phyloP scores from a whole-genome alignment of 1,284 basidiomycete genomes.

The Boletus holoroseus region DNA sequence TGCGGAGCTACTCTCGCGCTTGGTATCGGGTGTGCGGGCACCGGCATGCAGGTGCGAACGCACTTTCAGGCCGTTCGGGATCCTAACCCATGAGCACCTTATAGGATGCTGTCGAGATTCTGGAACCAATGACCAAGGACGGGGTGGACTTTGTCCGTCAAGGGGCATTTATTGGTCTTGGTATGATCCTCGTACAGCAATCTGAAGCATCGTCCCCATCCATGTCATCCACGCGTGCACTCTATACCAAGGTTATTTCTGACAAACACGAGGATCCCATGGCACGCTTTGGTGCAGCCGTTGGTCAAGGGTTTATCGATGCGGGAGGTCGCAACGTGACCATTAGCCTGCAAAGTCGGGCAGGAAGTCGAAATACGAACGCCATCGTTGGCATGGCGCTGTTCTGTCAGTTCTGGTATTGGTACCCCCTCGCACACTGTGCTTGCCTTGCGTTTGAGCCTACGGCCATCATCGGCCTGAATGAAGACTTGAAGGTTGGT shows the following conservation, averaged over 20 bases:
- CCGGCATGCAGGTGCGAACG: slow-evolving; percentile 70
- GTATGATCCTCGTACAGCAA: slow-evolving; percentile 94
- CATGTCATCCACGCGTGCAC: slow-evolving; percentile 69
- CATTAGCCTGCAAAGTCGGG: slow-evolving; percentile 85
- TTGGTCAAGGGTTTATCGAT: slow-evolving; percentile 94
- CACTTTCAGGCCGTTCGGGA: slow-evolving; percentile 1
- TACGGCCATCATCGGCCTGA: slow-evolving; percentile 88
- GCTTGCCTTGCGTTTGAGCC: slow-evolving; percentile 89
- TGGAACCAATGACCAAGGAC: slow-evolving; percentile 96
- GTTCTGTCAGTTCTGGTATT: slow-evolving; percentile 99
- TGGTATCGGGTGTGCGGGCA: slow-evolving; percentile 96
- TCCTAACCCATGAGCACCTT: slow-evolving; percentile 4
- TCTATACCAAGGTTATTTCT: slow-evolving; percentile 82
- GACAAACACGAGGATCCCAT: slow-evolving; percentile 98
- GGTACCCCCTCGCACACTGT: slow-evolving; percentile 96
- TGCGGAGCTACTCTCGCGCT: slow-evolving; percentile 93
- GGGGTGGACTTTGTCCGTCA: slow-evolving; percentile 96
- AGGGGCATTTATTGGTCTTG: slow-evolving; percentile 91
- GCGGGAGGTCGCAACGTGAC: slow-evolving; percentile 94
- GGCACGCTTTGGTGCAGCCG: slow-evolving; percentile 91
- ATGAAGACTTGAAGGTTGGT: slow-evolving; percentile 74
- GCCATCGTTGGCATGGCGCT: slow-evolving; percentile 94
- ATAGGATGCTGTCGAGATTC: slow-evolving; percentile 86
- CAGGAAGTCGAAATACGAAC: slow-evolving; percentile 84
- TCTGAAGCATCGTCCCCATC: slow-evolving; percentile 85